A percentile compares a stretch with the other conserved stretches of the same genome.
Evolutionary conservation across 2,329 filamentous ascomycete genomes (phyloP).

Genomic region (Bipolaris gigantea): DNA sequence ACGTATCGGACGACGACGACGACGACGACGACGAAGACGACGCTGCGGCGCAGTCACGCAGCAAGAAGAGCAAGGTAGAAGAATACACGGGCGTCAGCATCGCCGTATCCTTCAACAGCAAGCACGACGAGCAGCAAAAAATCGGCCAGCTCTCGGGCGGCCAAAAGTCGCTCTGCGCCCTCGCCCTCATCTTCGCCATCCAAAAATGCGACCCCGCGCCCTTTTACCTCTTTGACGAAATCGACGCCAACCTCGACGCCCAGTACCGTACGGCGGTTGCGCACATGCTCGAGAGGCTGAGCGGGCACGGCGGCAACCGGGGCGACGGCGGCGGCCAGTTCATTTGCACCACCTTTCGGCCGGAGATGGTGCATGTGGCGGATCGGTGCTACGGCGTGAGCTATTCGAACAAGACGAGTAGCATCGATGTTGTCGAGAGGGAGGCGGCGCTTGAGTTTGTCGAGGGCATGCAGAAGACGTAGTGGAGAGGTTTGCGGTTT

Average conservation of each 20-base stretch:
- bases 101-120: slow-evolving; percentile 97
- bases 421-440: slow-evolving; percentile 83
- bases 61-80: slow-evolving; percentile 63
- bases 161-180: slow-evolving; percentile 94
- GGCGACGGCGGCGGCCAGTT: slow-evolving; percentile 70
- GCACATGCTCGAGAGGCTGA: slow-evolving; percentile 70
- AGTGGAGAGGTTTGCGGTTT: neutral
- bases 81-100: slow-evolving; percentile 97
- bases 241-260: slow-evolving; percentile 95
- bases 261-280: slow-evolving; percentile 97
- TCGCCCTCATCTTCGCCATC: slow-evolving; percentile 99
- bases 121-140: slow-evolving; percentile 95
- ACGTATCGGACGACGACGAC: slow-evolving; percentile 57
- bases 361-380: slow-evolving; percentile 91
- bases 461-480: slow-evolving; percentile 69
- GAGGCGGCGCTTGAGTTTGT: slow-evolving; percentile 93
- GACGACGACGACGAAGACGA: slow-evolving; percentile 54
- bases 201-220: slow-evolving; percentile 96
- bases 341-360: slow-evolving; percentile 97
- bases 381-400: slow-evolving; percentile 98
- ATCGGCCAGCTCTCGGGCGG: slow-evolving; percentile 97
- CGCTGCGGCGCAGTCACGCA: slow-evolving; percentile 35
- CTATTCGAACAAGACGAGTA: slow-evolving; percentile 88
- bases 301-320: slow-evolving; percentile 44
- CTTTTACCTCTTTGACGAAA: slow-evolving; percentile 99